Evolutionary conservation across 129 eudicot species (phyloP).

Genomic region (Scalesia atractyloides): DNA sequence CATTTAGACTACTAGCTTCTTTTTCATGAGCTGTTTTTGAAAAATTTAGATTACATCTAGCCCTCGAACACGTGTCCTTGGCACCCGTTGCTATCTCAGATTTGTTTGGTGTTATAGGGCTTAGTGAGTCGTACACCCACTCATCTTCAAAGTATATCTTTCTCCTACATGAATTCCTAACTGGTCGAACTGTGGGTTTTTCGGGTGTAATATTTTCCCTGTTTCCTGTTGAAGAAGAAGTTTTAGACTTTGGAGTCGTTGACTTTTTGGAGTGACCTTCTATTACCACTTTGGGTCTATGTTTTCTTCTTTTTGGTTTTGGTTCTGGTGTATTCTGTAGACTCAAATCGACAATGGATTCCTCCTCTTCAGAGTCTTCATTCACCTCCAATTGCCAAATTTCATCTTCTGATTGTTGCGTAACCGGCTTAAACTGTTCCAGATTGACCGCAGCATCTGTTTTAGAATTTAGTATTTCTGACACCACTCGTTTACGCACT

Average conservation of each 20-base stretch:
- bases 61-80: constrained; percentile 44
- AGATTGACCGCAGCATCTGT: constrained; percentile 24
- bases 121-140: constrained; percentile 7
- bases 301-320: constrained; percentile 64
- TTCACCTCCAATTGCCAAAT: constrained; percentile 42
- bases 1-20: constrained; percentile 36
- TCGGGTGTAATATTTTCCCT: constrained; percentile 41
- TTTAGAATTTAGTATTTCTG: constrained; percentile 14
- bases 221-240: constrained; percentile 38
- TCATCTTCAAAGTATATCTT: constrained; percentile 60
- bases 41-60: constrained; percentile 58
- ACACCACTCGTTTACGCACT: constrained; percentile 21
- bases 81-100: constrained; percentile 17
- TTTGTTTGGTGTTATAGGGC: constrained; percentile 37
- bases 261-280: constrained; percentile 66
- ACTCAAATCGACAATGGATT: constrained; percentile 34
- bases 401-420: constrained; percentile 35
- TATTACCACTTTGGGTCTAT: constrained; percentile 79
- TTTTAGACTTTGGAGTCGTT: constrained; percentile 37
- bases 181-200: constrained; percentile 17
- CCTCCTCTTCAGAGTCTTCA: constrained; percentile 61
- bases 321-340: constrained; percentile 55
- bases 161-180: constrained; percentile 57
- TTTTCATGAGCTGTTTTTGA: constrained; percentile 52
- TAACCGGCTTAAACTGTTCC: constrained; percentile 27